Evolutionary conservation across 148 eudicot species (phyloP), one percentile per base, ranked within the genome.

Genomic region (Rhododendron henanense): DNA sequence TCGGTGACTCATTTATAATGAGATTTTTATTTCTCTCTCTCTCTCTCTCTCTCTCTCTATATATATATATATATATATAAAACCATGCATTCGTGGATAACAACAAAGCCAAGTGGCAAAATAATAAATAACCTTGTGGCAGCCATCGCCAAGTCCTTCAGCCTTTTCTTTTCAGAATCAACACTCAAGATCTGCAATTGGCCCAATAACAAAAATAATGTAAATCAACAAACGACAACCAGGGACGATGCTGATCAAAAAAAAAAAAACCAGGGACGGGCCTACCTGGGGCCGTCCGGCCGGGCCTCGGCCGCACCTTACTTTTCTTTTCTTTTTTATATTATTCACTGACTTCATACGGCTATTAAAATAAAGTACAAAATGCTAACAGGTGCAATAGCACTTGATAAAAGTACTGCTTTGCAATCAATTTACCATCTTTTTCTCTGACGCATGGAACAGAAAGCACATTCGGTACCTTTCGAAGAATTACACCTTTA

Each of bases 91-190:
- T 50, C n/a, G 51, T 80, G 67, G 41, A 80, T 31, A 53, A 33
- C 44, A 51, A 28, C 31, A 37, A 39, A 61, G 16, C 51, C 48
- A 5, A 5, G 11, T 31, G 25, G 57, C 23, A 74, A 23, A 81
- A 44, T 35, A 39, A 13, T 31, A 28, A 50, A 87, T 81, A 37
- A 96, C 98, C 98, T 93, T 61, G 99, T 94, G 82, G 96, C 99
- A 59, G 94, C 91, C 92, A 96, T 90, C 23, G 94, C 93, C 57
- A 94, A 19, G 35, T 90, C 91, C 85, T 94, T 96, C 81, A 94
- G 90, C 90, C 41, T 93, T 83, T 88, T 94, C 82, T 82, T 88
- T 47, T 93, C 96, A 79, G 89, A 87, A 88, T 95, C 92, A 81
- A 89, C 91, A 41, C 88, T 90, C 82, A 96, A 83, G 53, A 94